Base-by-base conservation (phyloP, 495 filamentous ascomycete genomes). In the Patellaria atrata region DNA sequence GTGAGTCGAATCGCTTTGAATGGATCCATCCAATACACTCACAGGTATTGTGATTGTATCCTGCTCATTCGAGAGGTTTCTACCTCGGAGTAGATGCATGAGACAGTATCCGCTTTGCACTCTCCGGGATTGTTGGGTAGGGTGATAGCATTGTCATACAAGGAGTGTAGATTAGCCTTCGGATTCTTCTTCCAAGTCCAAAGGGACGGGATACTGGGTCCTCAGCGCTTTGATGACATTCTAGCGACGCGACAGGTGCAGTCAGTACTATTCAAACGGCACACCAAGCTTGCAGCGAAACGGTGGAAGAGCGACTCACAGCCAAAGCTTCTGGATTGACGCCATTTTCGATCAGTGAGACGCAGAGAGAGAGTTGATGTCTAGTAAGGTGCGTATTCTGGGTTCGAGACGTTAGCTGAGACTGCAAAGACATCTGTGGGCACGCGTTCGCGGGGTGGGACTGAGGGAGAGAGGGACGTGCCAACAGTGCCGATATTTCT, bases 281-380 rank as follows among this genome's bases (percentile, higher is more conserved):
- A 17, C 23, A 34, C 4, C n/a, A 19, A 33, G 13, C 4, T 19
- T 26, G 19, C 13, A n/a, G 21, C 12, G 23, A 11, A 18, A 7
- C 13, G 11, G 38, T 4, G 13, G 21, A 1, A 23, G 16, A 22
- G 22, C 15, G 20, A 64, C 78, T 38, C 68, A 94, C 89, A 21
- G 87, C 87, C 10, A 97, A 62, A 6, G 86, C 91, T 53, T 96
- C 89, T 4, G 89, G 89, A 57, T 91, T 92, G 7, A 94, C 82
- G 4, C 91, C 91, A 56, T 94, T 94, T 59, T 97, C 89, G 41
- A 97, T 83, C 50, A 97, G 69, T 27, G 83, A 92, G 35, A 96
- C 87, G 52, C 89, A 97, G 35, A 91, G 75, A 6, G 86, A 93
- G 9, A 97, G 68, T 6, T 84, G 82, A 23, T 80, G 77, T 13